These are phyloP conservation scores for Neurospora discreta DNA, from an alignment of 495 filamentous ascomycete genomes.

Conservation along the genomic window DNA sequence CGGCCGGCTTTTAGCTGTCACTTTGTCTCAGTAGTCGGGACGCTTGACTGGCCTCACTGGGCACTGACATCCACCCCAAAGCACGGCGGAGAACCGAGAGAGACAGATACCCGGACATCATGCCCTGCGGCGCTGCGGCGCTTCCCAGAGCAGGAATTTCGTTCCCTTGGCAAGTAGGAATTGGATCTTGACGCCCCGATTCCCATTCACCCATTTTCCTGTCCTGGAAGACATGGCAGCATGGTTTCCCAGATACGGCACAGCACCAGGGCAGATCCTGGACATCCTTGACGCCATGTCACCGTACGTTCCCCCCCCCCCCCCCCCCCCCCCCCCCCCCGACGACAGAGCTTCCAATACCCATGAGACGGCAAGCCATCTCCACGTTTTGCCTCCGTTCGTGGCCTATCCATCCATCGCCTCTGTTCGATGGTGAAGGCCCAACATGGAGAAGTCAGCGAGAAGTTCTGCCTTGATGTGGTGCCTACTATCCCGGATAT, in stretches of 20 bases:
- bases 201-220: neutral
- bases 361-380: neutral
- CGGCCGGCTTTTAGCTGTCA: neutral
- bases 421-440: neutral
- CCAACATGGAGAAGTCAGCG: neutral
- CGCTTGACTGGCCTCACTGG: neutral
- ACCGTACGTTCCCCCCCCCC: neutral
- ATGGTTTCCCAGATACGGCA: neutral
- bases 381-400: neutral
- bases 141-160: neutral
- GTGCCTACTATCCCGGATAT: neutral
- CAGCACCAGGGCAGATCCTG: neutral
- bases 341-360: neutral
- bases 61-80: neutral
- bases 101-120: neutral
- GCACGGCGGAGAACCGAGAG: neutral
- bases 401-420: neutral
- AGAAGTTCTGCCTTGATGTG: neutral
- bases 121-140: neutral
- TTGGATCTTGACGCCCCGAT: neutral
- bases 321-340: neutral
- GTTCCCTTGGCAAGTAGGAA: neutral
- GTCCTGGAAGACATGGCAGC: neutral
- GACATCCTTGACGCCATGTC: neutral
- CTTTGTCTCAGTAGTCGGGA: neutral